Evolutionary conservation across 441 rosid species (phyloP).

Genomic region (Aquilaria agallochum): DNA sequence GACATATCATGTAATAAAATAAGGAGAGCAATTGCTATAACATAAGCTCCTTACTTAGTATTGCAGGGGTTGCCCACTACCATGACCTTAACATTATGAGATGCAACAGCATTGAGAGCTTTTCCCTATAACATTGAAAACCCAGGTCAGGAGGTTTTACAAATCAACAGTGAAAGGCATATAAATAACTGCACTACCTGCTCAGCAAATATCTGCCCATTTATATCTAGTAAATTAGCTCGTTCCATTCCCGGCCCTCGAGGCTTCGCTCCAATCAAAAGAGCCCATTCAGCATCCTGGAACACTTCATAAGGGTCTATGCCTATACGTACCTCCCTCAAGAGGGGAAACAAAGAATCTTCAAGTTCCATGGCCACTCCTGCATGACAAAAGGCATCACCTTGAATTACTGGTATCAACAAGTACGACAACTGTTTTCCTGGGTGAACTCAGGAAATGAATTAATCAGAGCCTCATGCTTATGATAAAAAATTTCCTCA

Average conservation of each 20-base stretch:
- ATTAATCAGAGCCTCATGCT: too few relatives aligned
- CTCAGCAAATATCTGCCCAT: constrained; percentile 89
- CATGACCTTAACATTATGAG: constrained; percentile 78
- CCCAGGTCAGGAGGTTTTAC: neutral
- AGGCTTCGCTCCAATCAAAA: constrained; percentile 95
- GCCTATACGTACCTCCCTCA: constrained; percentile 90
- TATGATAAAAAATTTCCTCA: neutral
- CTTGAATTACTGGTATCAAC: neutral
- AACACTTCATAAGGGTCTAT: constrained; percentile 76
- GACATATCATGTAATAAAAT: neutral
- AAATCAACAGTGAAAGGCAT: constrained; percentile 3
- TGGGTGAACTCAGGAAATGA: too few relatives aligned
- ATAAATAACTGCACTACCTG: constrained; percentile 39
- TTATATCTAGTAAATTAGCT: constrained; percentile 80
- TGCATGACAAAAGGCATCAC: constrained; percentile 21
- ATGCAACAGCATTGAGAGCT: constrained; percentile 95
- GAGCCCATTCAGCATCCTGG: constrained; percentile 95
- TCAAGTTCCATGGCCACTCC: constrained; percentile 99
- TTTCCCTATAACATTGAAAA: constrained; percentile 50
- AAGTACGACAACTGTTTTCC: too few relatives aligned
- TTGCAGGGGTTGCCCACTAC: constrained; percentile 98
- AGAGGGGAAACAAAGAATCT: constrained; percentile 86
- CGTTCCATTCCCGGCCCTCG: constrained; percentile 99
- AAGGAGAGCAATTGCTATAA: constrained; percentile 2
- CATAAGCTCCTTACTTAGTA: constrained; percentile 68